Base-by-base conservation (phyloP, 148 eudicot genomes). In the Mesembryanthemum crystallinum region DNA sequence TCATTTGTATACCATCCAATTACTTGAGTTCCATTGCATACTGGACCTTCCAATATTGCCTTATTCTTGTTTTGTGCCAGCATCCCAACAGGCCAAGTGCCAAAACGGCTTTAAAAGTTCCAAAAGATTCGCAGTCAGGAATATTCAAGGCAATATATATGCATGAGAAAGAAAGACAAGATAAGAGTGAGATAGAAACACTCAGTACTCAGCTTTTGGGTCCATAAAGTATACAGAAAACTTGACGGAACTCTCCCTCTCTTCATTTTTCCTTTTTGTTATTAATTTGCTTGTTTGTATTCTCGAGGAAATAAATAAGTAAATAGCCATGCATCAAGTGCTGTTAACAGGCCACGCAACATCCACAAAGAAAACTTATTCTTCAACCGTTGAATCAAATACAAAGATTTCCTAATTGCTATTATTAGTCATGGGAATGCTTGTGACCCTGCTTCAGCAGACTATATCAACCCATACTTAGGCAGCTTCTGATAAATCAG, bases 81-180 rank as follows among this genome's bases (percentile, higher is more conserved):
- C 98, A 95, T 95, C 47, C 88, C 98, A 80, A 95, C 96, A 61
- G 98, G 98, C 98, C 98, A 95, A 30, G 97, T 95, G 86, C 97
- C 98, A 83, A 95, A 95, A 75, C 92, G 98, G 79, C 97, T 94
- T 76, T 5, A 67, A 23, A 71, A n/a, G 57, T 25, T 37, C 37
- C 12, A 59, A 75, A 47, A 49, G 62, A 25, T 32, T 64, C 15
- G 35, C 32, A 7, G 52, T 75, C 64, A 74, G 72, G 49, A 49
- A 35, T 33, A 27, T 11, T 33, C 57, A 54, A 51, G 37, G 23
- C 24, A 69, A 32, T 27, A 23, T 7, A 57, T 58, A 42, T 14
- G 17, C 24, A 55, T 42, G 42, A 28, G 35, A 54, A 68, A 43
- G 37, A 39, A 43, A 70, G 51, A 70, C 27, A 61, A 42, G 51